These are phyloP conservation scores for Fragaria vesca DNA, from an alignment of 306 rosid species.

Conservation along the genomic window DNA sequence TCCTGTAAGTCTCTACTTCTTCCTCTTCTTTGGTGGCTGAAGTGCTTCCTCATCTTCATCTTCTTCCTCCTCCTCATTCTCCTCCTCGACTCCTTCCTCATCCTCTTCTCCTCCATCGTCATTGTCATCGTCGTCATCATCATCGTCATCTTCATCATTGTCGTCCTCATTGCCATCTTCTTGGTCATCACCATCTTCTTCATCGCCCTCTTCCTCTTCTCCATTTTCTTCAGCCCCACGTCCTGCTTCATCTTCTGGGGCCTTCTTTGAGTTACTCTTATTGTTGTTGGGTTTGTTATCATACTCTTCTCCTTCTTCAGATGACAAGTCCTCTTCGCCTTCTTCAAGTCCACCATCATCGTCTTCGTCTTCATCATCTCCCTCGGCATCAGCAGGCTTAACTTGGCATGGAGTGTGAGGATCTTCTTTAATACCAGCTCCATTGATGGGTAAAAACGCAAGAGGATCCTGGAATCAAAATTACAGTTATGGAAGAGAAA, in stretches of 20 bases:
- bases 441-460: constrained; percentile 24
- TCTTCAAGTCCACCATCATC: constrained; percentile 65
- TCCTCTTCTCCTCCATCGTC: constrained; percentile 58
- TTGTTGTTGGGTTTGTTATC: constrained; percentile 51
- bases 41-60: constrained; percentile 84
- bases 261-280: constrained; percentile 65
- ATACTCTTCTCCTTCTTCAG: constrained; percentile 67
- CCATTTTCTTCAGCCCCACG: constrained; percentile 65
- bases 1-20: constrained; percentile 49
- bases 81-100: constrained; percentile 45
- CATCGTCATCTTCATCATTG: constrained; percentile 39
- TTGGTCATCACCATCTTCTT: constrained; percentile 30
- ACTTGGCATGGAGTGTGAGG: constrained; percentile 29
- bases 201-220: constrained; percentile 53
- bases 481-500: constrained; percentile 2
- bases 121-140: constrained; percentile 22
- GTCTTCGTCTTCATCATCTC: constrained; percentile 52
- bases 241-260: constrained; percentile 56
- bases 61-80: constrained; percentile 57
- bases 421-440: constrained; percentile 38
- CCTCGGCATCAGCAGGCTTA: constrained; percentile 59
- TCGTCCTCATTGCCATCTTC: constrained; percentile 46
- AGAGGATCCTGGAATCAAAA: constrained; percentile 48
- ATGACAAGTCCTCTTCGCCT: constrained; percentile 78
- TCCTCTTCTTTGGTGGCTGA: constrained; percentile 96